A percentile compares a stretch with the other conserved stretches of the same genome.
These are phyloP conservation scores for Epichloe gansuensis DNA, from an alignment of 2,329 filamentous ascomycete genomes.

Conservation along the genomic window DNA sequence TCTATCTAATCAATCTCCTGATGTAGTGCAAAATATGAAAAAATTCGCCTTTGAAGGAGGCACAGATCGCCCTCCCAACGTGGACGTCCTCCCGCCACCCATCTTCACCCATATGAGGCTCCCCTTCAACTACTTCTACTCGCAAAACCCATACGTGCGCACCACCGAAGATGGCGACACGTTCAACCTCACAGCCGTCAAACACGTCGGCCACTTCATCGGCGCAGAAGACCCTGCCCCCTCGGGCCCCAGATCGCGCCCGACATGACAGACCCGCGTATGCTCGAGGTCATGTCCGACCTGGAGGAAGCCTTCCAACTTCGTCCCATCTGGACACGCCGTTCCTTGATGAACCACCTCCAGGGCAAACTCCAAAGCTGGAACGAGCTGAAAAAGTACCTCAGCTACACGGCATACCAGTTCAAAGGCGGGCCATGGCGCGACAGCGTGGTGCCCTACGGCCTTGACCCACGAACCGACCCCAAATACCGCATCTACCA, in stretches of 20 bases:
- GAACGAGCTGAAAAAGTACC: conserved; percentile 56
- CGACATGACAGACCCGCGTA: conserved; percentile 44
- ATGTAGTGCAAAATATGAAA: conserved; percentile 36
- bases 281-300: conserved; percentile 51
- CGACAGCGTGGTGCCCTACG: conserved; percentile 75
- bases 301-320: conserved; percentile 55
- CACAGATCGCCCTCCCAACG: conserved; percentile 44
- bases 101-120: conserved; percentile 63
- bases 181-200: conserved; percentile 48
- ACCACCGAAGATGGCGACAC: conserved; percentile 43
- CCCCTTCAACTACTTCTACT: conserved; percentile 70
- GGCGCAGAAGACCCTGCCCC: conserved; percentile 50
- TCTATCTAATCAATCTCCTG: neutral
- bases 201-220: conserved; percentile 47
- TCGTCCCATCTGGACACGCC: conserved; percentile 77
- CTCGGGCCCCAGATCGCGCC: conserved; percentile 44
- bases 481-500: conserved; percentile 74
- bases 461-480: conserved; percentile 71
- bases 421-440: conserved; percentile 89
- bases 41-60: conserved; percentile 56
- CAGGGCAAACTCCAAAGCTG: conserved; percentile 36
- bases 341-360: conserved; percentile 67
- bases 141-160: conserved; percentile 70
- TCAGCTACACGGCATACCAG: conserved; percentile 80
- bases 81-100: conserved; percentile 68